Conservation (phyloP, 2,329 filamentous ascomycete genomes). For the Chrysoporthe puriensis region DNA sequence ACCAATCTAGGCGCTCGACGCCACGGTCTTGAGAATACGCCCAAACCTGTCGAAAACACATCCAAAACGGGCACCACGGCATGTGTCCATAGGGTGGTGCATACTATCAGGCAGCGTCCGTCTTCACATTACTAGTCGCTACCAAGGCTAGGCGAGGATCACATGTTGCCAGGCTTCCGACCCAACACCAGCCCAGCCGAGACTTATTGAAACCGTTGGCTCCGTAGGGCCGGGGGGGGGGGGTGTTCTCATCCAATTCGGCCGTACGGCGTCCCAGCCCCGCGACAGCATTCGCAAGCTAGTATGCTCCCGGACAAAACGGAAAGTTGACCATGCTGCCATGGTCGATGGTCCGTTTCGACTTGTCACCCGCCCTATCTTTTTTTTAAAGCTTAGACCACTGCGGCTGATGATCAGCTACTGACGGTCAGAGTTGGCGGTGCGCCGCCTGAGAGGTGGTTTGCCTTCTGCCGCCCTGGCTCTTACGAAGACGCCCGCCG, state of each 20-base stretch:
- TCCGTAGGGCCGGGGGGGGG: neutral
- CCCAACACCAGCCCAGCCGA: slow-evolving; percentile 4
- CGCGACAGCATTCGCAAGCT: neutral
- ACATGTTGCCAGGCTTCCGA: neutral
- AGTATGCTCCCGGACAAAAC: neutral
- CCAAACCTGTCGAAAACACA: neutral
- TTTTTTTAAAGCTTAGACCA: neutral
- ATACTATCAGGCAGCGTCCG: slow-evolving; percentile 1
- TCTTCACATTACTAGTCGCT: neutral
- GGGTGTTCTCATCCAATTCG: neutral
- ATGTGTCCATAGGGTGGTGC: neutral
- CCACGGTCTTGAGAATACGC: neutral
- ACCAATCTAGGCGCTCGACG: neutral
- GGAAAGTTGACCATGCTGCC: neutral
- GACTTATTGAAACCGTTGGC: neutral
- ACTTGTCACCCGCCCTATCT: neutral
- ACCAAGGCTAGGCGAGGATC: neutral
- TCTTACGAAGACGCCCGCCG: neutral
- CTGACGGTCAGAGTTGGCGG: too few relatives aligned
- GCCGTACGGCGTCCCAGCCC: neutral
- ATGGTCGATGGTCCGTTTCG: slow-evolving; percentile 1
- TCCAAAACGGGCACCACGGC: neutral
- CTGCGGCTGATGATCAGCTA: too few relatives aligned
- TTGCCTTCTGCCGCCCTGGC: neutral
- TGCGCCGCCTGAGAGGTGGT: neutral